Evolutionary conservation across 2,329 filamentous ascomycete genomes (phyloP).

Genomic region (Rugonectria rugulosa): DNA sequence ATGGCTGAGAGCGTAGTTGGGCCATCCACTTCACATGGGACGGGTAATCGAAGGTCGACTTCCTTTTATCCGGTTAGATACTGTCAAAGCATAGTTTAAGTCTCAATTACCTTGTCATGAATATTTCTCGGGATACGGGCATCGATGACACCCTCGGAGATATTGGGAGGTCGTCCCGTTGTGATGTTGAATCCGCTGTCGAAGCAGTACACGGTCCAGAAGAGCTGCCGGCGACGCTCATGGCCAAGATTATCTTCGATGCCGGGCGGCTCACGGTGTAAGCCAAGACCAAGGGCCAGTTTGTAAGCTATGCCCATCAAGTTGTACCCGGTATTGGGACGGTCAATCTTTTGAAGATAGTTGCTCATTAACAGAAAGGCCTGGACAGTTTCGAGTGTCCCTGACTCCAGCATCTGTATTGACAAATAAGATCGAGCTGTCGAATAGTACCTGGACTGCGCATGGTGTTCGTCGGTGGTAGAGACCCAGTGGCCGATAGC

Average conservation of each 20-base stretch:
- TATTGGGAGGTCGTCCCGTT: constrained; percentile 51
- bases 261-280: constrained; percentile 49
- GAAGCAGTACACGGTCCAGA: constrained; percentile 49
- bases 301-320: constrained; percentile 55
- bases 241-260: constrained; percentile 35
- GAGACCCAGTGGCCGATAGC: constrained; percentile 44
- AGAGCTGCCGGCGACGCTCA: constrained; percentile 43
- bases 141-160: constrained; percentile 47
- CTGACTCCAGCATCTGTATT: constrained; percentile 50
- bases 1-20: constrained; percentile 51
- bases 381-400: constrained; percentile 52
- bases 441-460: constrained; percentile 33
- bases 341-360: constrained; percentile 56
- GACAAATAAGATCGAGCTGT: constrained; percentile 43
- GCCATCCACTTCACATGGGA: constrained; percentile 41
- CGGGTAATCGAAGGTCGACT: constrained; percentile 14
- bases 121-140: constrained; percentile 50
- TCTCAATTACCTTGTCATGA: constrained; percentile 44
- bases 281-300: constrained; percentile 55
- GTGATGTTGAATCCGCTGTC: constrained; percentile 54
- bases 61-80: neutral
- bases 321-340: constrained; percentile 58
- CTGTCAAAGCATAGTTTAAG: neutral
- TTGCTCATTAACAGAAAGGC: constrained; percentile 51
- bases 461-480: constrained; percentile 20